A percentile compares a stretch with the other conserved stretches of the same genome.
Conservation (phyloP, 345 rosid species). For the Sonneratia alba region DNA sequence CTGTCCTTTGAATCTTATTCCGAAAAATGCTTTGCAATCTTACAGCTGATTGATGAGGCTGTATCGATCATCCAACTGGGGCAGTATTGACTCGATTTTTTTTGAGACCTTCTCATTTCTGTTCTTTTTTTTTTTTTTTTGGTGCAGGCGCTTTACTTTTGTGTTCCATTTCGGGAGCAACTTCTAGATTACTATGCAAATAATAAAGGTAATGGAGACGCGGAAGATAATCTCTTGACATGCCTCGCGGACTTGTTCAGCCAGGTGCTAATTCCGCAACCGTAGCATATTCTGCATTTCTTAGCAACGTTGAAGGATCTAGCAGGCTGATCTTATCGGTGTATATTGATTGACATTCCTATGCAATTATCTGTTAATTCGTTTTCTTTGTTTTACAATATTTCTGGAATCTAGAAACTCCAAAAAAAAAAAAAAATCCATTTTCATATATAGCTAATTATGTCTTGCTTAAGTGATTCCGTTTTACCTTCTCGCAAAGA, state of each 20-base stretch:
- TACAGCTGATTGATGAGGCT: background rate
- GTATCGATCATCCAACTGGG: background rate
- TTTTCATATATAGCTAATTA: background rate
- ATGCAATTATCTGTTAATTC: background rate
- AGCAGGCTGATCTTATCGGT: background rate
- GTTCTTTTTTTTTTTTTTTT: background rate
- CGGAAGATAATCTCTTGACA: conserved; percentile 92
- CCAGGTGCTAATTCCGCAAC: conserved; percentile 39
- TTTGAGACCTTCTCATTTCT: background rate
- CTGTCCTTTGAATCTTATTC: background rate
- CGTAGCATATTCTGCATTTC: background rate
- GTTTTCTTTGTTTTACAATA: background rate
- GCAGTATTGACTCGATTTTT: background rate
- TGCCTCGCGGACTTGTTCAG: conserved; percentile 93
- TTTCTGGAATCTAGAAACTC: background rate
- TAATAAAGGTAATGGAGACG: conserved; percentile 60
- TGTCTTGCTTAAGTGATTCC: background rate
- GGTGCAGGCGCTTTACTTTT: conserved; percentile 91
- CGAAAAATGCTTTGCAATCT: background rate
- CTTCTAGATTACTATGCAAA: conserved; percentile 82
- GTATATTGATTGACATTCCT: background rate
- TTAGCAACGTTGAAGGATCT: background rate
- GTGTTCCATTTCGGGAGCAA: conserved; percentile 98
- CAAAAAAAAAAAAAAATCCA: background rate
- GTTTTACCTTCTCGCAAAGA: background rate